Percentiles rank a stretch among this genome's conserved stretches.
These are phyloP conservation scores for Pestalotiopsis sp. DNA, from an alignment of 2,329 filamentous ascomycete genomes.

Conservation along the genomic window DNA sequence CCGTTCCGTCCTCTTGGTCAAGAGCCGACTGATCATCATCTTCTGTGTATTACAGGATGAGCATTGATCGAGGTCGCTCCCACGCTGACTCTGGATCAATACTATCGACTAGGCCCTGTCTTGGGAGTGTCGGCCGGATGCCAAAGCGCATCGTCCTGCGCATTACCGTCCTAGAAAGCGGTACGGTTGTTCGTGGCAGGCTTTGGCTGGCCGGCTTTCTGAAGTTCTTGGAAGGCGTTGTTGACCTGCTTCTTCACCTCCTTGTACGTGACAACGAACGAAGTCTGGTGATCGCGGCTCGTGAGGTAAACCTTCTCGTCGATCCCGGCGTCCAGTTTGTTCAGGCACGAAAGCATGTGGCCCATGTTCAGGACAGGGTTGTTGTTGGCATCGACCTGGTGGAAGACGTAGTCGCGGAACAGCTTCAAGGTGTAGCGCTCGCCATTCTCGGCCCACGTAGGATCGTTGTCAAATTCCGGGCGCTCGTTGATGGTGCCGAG, in stretches of 20 bases:
- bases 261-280: constrained; percentile 86
- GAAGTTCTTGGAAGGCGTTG: constrained; percentile 60
- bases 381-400: constrained; percentile 86
- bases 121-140: too few relatives aligned
- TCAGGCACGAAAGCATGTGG: constrained; percentile 84
- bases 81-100: too few relatives aligned
- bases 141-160: too few relatives aligned
- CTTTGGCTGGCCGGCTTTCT: constrained; percentile 39
- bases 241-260: constrained; percentile 74
- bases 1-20: too few relatives aligned
- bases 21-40: too few relatives aligned
- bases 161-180: background rate
- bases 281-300: constrained; percentile 87
- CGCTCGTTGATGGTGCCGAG: constrained; percentile 88
- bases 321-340: constrained; percentile 87
- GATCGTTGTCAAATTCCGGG: constrained; percentile 78
- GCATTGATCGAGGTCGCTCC: too few relatives aligned
- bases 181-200: background rate
- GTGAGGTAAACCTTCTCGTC: constrained; percentile 86
- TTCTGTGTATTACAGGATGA: too few relatives aligned
- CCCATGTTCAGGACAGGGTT: constrained; percentile 84
- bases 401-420: constrained; percentile 96
- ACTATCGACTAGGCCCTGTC: too few relatives aligned
- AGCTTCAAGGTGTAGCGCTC: constrained; percentile 92
- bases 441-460: constrained; percentile 87